Base-by-base conservation (phyloP, 2,329 filamentous ascomycete species). In the Didymella exigua region DNA sequence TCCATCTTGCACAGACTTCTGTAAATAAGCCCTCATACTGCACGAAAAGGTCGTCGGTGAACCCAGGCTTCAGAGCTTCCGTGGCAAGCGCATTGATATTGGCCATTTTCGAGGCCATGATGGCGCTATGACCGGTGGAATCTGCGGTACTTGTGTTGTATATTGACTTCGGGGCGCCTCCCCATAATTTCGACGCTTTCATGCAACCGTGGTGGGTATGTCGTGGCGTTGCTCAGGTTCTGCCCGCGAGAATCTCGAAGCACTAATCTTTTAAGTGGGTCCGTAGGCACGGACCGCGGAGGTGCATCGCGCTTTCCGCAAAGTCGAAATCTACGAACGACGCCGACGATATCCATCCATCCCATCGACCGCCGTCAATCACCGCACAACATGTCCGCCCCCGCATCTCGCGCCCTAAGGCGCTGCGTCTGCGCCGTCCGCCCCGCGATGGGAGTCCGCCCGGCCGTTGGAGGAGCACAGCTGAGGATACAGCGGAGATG, bases 1-100 rank as follows among this genome's bases (percentile, higher is more conserved):
- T 79, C 91, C 91, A 96, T 79, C 89, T 82, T 58, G 91, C 89
- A 75, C 89, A 91, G 44, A 96, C 81, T 75, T 97, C 93, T 65
- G 91, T 85, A 67, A 95, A 90, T 34, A 93, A 77, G 58, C 83
- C 79, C 71, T 90, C 86, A 74, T 93, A 92, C 68, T 89, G 83
- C 61, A 84, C 79, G 69, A 95, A 92, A 70, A 96, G 79, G 52
- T 80, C 80, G 69, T 91, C 86, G 67, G 91, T 93, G 73, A 86
- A 83, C 76, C 81, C 79, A 65, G 89, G 82, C 66, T 86, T 81
- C 69, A 96, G 83, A 29, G 70, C 65, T 56, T 67, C 60, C 34
- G 45, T 56, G 58, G 70, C 68, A 49, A 74, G 66, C 56, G 56
- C 54, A 23, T 59, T 66, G 56, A 69, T 63, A 49, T 67, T 60